phyloP scores from a whole-genome alignment of 441 rosid species.

The Populus hybrid region DNA sequence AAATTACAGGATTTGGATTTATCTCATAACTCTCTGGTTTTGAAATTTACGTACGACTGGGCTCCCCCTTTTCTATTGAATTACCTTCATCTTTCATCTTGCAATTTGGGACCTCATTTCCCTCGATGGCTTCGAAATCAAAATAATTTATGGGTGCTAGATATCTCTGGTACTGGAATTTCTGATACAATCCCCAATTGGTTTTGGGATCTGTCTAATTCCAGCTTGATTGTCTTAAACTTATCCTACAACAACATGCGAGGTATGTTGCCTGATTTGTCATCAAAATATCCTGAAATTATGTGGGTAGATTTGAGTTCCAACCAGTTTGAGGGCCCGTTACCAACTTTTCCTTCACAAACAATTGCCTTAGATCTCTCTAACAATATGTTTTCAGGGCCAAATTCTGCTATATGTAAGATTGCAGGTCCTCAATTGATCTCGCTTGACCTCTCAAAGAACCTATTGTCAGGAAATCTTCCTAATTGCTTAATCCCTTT shows the following conservation, averaged over 20 bases:
- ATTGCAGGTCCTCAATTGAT: too few species aligned
- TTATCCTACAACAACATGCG: conserved; percentile 6
- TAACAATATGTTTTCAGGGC: too few species aligned
- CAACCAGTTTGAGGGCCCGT: too few species aligned
- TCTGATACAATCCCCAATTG: conserved; percentile 16
- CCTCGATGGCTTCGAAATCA: conserved; percentile 18
- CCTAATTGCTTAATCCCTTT: background rate
- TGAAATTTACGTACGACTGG: conserved; percentile 12
- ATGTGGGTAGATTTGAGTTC: too few species aligned
- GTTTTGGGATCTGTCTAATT: conserved; percentile 12
- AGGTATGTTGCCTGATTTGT: conserved; percentile 5
- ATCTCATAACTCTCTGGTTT: conserved; percentile 12
- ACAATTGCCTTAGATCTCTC: too few species aligned
- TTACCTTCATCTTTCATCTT: background rate
- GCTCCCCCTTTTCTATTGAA: conserved; percentile 15
- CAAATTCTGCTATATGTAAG: too few species aligned
- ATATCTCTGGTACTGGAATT: conserved; percentile 18
- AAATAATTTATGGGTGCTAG: conserved; percentile 8
- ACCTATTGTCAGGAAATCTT: background rate
- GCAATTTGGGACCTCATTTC: conserved; percentile 15
- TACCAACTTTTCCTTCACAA: too few species aligned
- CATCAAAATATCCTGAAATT: too few species aligned
- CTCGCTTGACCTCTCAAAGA: background rate
- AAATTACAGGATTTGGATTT: conserved; percentile 9
- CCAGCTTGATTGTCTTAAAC: background rate